These are phyloP conservation scores for Paramecium tetraurelia DNA, from an alignment of 73 alveolate species.

Conservation along the genomic window DNA sequence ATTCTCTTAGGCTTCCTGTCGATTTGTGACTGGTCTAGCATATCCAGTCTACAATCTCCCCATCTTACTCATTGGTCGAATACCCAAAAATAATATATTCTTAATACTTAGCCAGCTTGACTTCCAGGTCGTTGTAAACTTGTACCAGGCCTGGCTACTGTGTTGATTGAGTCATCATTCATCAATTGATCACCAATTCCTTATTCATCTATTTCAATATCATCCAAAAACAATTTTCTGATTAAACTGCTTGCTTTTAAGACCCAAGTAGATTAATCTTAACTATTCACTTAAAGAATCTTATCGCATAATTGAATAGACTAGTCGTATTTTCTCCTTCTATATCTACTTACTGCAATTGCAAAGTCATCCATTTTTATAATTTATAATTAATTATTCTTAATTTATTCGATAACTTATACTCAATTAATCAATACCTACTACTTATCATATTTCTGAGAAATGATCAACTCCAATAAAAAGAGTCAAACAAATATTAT, in stretches of 20 bases:
- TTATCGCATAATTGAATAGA: slow-evolving; percentile 85
- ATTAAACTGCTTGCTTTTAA: slow-evolving; percentile 89
- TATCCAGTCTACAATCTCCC: slow-evolving; percentile 99
- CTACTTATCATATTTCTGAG: neutral
- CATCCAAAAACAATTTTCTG: slow-evolving; percentile 89
- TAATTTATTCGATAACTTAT: neutral
- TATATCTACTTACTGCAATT: slow-evolving; percentile 86
- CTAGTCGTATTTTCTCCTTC: slow-evolving; percentile 86
- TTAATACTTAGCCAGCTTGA: slow-evolving; percentile 58
- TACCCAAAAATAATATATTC: slow-evolving; percentile 67
- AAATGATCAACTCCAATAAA: too few relatives aligned
- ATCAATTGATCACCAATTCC: slow-evolving; percentile 79
- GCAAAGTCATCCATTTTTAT: slow-evolving; percentile 85
- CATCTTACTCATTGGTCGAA: slow-evolving; percentile 97
- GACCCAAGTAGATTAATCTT: slow-evolving; percentile 92
- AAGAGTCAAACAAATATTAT: too few relatives aligned
- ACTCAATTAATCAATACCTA: neutral
- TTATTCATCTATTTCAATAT: slow-evolving; percentile 93
- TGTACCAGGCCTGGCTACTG: slow-evolving; percentile 99
- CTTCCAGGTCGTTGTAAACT: slow-evolving; percentile 81
- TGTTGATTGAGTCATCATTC: slow-evolving; percentile 91
- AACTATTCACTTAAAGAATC: slow-evolving; percentile 76
- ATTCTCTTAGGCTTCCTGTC: slow-evolving; percentile 74
- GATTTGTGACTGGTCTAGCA: slow-evolving; percentile 97
- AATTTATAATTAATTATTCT: neutral